These are phyloP conservation scores for Emiliania huxleyi DNA, from an alignment of 78 protist genomes.

Conservation along the genomic window DNA sequence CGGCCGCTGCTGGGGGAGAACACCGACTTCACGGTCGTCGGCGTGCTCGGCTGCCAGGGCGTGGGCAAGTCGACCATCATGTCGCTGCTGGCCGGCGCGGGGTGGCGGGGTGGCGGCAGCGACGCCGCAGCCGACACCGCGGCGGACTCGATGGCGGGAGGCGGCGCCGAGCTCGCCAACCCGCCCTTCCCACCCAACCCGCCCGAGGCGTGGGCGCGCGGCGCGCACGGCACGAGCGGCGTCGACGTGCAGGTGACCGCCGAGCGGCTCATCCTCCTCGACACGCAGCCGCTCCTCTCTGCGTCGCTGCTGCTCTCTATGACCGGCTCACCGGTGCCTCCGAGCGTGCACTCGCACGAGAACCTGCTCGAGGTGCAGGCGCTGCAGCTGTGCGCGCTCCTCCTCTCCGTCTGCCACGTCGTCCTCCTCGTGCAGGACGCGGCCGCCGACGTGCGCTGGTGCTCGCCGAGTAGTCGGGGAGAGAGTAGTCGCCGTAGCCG, in stretches of 20 bases:
- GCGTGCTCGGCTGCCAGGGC: slow-evolving; percentile 18
- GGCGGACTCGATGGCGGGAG: too few relatives aligned
- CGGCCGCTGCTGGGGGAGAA: background rate
- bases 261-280: slow-evolving; percentile 26
- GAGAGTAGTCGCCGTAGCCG: too few relatives aligned
- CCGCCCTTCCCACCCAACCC: background rate
- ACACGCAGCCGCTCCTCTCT: slow-evolving; percentile 27
- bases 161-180: too few relatives aligned
- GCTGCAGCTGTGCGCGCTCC: background rate
- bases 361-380: slow-evolving; percentile 13
- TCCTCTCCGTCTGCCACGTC: slow-evolving; percentile 31
- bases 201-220: background rate
- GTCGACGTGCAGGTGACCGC: background rate
- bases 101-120: too few relatives aligned
- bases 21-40: slow-evolving; percentile 33
- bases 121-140: too few relatives aligned
- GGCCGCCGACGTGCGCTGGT: too few relatives aligned
- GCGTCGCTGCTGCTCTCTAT: background rate
- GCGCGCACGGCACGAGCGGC: background rate
- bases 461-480: too few relatives aligned
- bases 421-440: background rate
- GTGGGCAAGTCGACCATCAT: slow-evolving; percentile 16
- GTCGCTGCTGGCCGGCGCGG: background rate
- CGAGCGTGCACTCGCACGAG: background rate
- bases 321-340: background rate